phyloP scores from a whole-genome alignment of 2,329 filamentous ascomycete genomes.

The Aspergillus ruber region DNA sequence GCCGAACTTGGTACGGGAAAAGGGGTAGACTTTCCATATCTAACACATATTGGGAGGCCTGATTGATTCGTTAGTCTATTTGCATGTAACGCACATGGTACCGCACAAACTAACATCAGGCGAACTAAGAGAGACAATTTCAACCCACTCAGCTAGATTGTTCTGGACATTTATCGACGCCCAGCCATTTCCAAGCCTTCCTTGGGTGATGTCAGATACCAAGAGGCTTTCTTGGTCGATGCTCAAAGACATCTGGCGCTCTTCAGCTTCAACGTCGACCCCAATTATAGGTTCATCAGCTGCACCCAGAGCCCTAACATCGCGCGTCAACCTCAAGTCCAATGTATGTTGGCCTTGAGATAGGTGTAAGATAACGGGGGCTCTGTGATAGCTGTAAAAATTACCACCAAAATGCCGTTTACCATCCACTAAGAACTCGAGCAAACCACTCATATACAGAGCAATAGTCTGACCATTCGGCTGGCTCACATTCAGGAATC shows the following conservation, averaged over 20 bases:
- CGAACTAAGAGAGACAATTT: constrained; percentile 15
- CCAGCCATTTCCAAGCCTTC: constrained; percentile 41
- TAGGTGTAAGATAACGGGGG: constrained; percentile 46
- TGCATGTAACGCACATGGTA: not conserved
- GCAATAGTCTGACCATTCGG: constrained; percentile 28
- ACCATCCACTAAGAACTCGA: constrained; percentile 50
- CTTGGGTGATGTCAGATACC: constrained; percentile 47
- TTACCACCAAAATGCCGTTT: constrained; percentile 52
- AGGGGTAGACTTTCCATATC: constrained; percentile 14
- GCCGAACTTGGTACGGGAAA: constrained; percentile 29
- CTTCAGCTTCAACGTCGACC: constrained; percentile 31
- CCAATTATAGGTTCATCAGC: constrained; percentile 42
- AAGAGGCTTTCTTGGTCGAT: constrained; percentile 33
- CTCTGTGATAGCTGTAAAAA: constrained; percentile 47
- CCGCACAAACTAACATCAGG: constrained; percentile 8
- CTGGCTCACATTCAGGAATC: constrained; percentile 38
- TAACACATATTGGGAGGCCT: constrained; percentile 1
- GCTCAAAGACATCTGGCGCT: constrained; percentile 20
- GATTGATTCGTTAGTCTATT: not conserved
- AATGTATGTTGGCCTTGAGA: constrained; percentile 45
- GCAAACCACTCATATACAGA: constrained; percentile 42
- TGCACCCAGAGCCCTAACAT: constrained; percentile 53
- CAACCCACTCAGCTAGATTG: constrained; percentile 19
- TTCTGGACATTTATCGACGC: constrained; percentile 48
- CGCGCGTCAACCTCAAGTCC: constrained; percentile 49